A percentile compares a stretch with the other conserved stretches of the same genome.
Evolutionary conservation across 1,139 yeast species (phyloP).

Genomic region (Geotrichum macrosporum): DNA sequence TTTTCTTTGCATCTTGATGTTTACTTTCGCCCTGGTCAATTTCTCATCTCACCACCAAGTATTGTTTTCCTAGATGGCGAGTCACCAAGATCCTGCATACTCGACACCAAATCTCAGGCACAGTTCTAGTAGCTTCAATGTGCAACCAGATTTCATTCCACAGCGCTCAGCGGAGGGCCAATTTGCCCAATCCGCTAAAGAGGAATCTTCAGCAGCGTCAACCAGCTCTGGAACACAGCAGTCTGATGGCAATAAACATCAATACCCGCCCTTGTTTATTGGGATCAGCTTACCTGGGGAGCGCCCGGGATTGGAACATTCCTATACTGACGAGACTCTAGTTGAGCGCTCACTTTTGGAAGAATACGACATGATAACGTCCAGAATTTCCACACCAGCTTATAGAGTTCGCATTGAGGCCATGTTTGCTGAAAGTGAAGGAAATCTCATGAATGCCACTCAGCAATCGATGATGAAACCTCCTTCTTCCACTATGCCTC

Average conservation of each 20-base stretch:
- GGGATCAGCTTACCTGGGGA: slow-evolving; percentile 39
- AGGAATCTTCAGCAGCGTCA: slow-evolving; percentile 11
- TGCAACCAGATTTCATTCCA: slow-evolving; percentile 10
- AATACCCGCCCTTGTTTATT: slow-evolving; percentile 31
- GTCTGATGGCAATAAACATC: slow-evolving; percentile 9
- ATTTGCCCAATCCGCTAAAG: slow-evolving; percentile 4
- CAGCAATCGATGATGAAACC: slow-evolving; percentile 10
- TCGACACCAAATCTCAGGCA: slow-evolving; percentile 15
- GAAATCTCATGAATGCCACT: slow-evolving; percentile 8
- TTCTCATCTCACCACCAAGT: background rate
- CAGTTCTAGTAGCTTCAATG: slow-evolving; percentile 11
- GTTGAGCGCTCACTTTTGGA: slow-evolving; percentile 23
- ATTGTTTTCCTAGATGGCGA: slow-evolving; percentile 7
- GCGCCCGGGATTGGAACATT: slow-evolving; percentile 33
- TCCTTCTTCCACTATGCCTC: slow-evolving; percentile 9
- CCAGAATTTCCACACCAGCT: slow-evolving; percentile 36
- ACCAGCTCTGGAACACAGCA: slow-evolving; percentile 8
- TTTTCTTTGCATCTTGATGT: background rate
- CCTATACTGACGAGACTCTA: slow-evolving; percentile 35
- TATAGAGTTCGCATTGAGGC: slow-evolving; percentile 34
- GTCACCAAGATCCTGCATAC: slow-evolving; percentile 8
- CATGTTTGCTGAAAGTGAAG: slow-evolving; percentile 28
- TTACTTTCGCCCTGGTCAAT: background rate
- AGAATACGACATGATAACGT: slow-evolving; percentile 40
- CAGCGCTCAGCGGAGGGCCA: slow-evolving; percentile 1